These are phyloP conservation scores for Umbilicaria muhlenbergii DNA, from an alignment of 495 filamentous ascomycete species.

Conservation along the genomic window DNA sequence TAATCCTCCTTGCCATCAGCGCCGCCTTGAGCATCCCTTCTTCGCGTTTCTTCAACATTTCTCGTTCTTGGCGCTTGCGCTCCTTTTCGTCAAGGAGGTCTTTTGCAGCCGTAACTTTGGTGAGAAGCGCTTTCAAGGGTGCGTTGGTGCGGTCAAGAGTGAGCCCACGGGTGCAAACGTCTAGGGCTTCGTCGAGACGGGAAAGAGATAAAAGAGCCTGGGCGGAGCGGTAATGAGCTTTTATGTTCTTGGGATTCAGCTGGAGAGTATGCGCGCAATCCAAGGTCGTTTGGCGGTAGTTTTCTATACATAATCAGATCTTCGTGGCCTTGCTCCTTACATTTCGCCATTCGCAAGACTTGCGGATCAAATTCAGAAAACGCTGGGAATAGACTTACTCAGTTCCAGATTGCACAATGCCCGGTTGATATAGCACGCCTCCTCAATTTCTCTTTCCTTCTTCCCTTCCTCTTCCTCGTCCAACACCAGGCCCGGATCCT, in stretches of 20 bases:
- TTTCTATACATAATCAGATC: conserved; percentile 30
- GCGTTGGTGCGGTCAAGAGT: conserved; percentile 45
- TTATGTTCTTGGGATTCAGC: conserved; percentile 63
- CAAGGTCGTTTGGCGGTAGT: conserved; percentile 67
- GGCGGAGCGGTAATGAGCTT: conserved; percentile 75
- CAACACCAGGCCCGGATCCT: conserved; percentile 4
- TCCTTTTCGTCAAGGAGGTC: conserved; percentile 23
- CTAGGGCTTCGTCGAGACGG: conserved; percentile 57
- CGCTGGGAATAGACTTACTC: conserved; percentile 25
- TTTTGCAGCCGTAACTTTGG: conserved; percentile 38
- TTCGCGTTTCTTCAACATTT: conserved; percentile 18
- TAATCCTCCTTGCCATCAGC: conserved; percentile 58
- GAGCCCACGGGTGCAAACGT: conserved; percentile 56
- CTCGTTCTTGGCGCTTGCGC: conserved; percentile 13
- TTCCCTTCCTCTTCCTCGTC: conserved; percentile 33
- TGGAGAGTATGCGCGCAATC: conserved; percentile 72
- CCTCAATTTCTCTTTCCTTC: conserved; percentile 44
- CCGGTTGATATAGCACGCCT: conserved; percentile 70
- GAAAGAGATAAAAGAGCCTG: conserved; percentile 59
- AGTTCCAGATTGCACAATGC: conserved; percentile 72
- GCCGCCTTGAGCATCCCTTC: conserved; percentile 51
- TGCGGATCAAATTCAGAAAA: not conserved
- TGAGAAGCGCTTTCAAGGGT: conserved; percentile 35
- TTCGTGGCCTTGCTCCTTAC: not conserved
- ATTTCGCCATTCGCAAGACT: not conserved